Percentiles rank a stretch among this genome's conserved stretches.
These are phyloP conservation scores for Acanthamoeba castellanii DNA, from an alignment of 208 protist species.

Conservation along the genomic window DNA sequence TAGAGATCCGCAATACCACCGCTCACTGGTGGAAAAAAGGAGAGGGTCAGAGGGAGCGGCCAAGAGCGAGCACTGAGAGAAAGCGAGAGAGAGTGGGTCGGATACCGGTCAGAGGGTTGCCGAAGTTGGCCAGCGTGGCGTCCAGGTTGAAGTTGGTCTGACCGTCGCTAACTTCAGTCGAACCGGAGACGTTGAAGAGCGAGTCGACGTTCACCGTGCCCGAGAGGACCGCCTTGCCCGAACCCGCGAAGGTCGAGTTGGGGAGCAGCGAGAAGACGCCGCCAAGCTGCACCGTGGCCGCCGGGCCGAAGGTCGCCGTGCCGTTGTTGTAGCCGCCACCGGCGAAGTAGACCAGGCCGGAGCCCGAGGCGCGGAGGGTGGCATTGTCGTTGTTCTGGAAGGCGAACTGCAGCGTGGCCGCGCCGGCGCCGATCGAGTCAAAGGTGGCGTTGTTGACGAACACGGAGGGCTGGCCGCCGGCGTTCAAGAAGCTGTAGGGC, in stretches of 20 bases:
- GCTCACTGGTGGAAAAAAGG: background rate
- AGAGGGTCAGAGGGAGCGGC: no score
- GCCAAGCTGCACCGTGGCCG: background rate
- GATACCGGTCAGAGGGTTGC: constrained; percentile 50
- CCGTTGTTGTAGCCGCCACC: constrained; percentile 70
- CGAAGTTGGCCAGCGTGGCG: constrained; percentile 60
- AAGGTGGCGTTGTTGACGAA: constrained; percentile 67
- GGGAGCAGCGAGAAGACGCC: constrained; percentile 15
- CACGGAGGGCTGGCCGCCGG: background rate
- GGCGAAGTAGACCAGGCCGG: constrained; percentile 18
- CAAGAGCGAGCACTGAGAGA: no score
- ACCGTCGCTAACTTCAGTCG: constrained; percentile 22
- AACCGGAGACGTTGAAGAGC: constrained; percentile 57
- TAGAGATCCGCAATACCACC: constrained; percentile 64
- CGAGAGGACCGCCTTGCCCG: constrained; percentile 35
- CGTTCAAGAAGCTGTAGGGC: background rate
- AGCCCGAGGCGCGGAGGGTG: background rate
- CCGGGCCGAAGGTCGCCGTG: constrained; percentile 20
- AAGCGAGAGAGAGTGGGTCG: background rate
- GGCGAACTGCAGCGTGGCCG: background rate
- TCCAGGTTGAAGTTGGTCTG: constrained; percentile 63
- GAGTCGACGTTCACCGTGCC: constrained; percentile 63
- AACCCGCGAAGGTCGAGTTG: constrained; percentile 39
- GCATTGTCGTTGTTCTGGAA: constrained; percentile 47
- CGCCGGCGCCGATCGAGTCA: background rate